Conservation (phyloP, 1,284 basidiomycete genomes). For the Prillingera fragicola region DNA sequence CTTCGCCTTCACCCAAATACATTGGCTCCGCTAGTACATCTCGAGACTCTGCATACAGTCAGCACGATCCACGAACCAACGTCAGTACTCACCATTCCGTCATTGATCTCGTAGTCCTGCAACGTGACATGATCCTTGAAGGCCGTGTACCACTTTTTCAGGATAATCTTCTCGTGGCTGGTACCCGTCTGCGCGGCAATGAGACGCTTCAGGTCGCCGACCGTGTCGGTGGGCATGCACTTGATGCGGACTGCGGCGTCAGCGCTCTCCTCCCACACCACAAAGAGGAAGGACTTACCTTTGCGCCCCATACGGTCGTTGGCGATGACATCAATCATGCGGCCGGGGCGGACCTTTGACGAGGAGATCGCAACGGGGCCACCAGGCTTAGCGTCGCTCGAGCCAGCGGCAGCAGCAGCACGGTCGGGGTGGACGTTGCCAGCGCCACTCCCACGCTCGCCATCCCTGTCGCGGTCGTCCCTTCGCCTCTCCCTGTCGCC, state of each 20-base stretch:
- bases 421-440: constrained; percentile 5
- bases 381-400: constrained; percentile 2
- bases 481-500: constrained; percentile 8
- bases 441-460: constrained; percentile 9
- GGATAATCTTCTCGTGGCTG: constrained; percentile 72
- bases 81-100: constrained; percentile 61
- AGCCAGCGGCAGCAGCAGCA: neutral
- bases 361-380: neutral
- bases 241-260: constrained; percentile 73
- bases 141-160: constrained; percentile 97
- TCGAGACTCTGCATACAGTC: constrained; percentile 60
- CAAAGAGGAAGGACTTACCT: constrained; percentile 54
- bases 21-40: constrained; percentile 85
- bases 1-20: neutral
- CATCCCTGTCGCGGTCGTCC: constrained; percentile 10
- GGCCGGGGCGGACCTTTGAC: constrained; percentile 17
- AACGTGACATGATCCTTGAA: constrained; percentile 95
- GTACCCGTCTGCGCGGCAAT: constrained; percentile 96
- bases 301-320: constrained; percentile 95
- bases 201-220: constrained; percentile 92
- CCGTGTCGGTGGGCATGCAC: constrained; percentile 88
- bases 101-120: constrained; percentile 87
- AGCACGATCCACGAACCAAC: constrained; percentile 3
- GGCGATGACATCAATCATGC: constrained; percentile 75
- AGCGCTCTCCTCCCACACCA: neutral